Percentiles rank a stretch among this genome's conserved stretches.
These are phyloP conservation scores for Claviceps spartinae DNA, from an alignment of 2,329 filamentous ascomycete species.

Conservation along the genomic window DNA sequence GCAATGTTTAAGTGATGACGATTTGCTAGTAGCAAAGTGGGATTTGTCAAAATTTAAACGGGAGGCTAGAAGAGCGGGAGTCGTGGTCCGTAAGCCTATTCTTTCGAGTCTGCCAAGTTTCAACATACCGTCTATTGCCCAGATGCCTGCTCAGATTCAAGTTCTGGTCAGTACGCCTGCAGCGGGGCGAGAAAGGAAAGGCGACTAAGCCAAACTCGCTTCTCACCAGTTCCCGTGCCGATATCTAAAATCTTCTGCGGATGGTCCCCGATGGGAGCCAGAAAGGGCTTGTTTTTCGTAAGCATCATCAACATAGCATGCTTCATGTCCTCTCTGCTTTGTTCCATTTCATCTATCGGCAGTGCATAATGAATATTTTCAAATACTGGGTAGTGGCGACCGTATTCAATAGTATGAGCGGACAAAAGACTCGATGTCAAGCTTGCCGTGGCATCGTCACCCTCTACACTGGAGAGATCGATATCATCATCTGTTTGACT, in stretches of 20 bases:
- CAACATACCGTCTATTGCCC: constrained; percentile 6
- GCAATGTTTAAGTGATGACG: no score
- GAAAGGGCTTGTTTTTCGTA: constrained; percentile 23
- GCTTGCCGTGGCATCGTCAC: constrained; percentile 4
- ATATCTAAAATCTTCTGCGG: constrained; percentile 25
- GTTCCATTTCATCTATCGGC: constrained; percentile 25
- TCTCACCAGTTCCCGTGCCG: constrained; percentile 17
- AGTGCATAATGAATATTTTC: constrained; percentile 21
- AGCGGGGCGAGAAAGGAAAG: no score
- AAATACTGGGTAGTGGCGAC: constrained; percentile 20
- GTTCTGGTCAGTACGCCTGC: not conserved
- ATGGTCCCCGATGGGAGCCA: constrained; percentile 25
- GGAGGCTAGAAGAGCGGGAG: no score
- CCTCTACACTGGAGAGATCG: constrained; percentile 2
- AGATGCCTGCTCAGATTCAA: constrained; percentile 4
- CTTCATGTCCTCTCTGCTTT: constrained; percentile 25
- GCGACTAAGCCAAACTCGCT: not conserved
- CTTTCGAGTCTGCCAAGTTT: not conserved
- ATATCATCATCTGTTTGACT: constrained; percentile 4
- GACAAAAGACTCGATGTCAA: constrained; percentile 7
- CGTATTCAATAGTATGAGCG: constrained; percentile 6
- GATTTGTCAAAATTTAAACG: not conserved
- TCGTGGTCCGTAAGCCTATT: not conserved
- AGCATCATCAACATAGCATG: constrained; percentile 24
- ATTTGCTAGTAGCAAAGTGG: no score